Evolutionary conservation across 208 protist species (phyloP).

Genomic region (Leishmania turanica): DNA sequence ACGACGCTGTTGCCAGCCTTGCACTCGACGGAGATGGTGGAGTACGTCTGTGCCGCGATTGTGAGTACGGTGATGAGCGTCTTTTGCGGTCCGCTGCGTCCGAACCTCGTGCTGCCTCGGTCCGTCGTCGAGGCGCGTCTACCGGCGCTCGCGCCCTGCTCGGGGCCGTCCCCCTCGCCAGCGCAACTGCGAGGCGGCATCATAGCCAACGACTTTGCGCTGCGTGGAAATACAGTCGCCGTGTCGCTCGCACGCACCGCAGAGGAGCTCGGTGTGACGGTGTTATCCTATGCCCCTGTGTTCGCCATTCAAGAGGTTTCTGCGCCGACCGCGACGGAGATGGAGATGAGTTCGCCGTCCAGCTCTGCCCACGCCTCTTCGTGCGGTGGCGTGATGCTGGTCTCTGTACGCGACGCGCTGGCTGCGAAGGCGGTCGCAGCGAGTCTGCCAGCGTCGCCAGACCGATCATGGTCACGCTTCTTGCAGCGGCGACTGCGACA

Average conservation of each 20-base stretch:
- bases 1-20: conserved; percentile 61
- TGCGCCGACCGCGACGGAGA: not conserved
- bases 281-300: conserved; percentile 65
- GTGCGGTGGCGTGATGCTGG: conserved; percentile 5
- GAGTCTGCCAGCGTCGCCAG: not conserved
- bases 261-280: conserved; percentile 64
- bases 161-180: not conserved
- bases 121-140: conserved; percentile 25
- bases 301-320: conserved; percentile 24
- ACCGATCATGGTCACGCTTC: not conserved
- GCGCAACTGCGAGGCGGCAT: conserved; percentile 38
- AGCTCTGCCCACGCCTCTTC: not conserved
- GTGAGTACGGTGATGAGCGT: conserved; percentile 52
- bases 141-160: conserved; percentile 18
- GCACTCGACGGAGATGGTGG: conserved; percentile 61
- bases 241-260: conserved; percentile 68
- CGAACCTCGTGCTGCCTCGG: conserved; percentile 24
- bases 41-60: conserved; percentile 49
- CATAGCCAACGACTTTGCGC: conserved; percentile 41
- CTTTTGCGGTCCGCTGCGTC: conserved; percentile 51
- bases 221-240: conserved; percentile 46
- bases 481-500: not conserved
- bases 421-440: not conserved
- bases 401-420: conserved; percentile 25
- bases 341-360: not conserved